Base-by-base conservation (phyloP, 164 flowering plant species). In the Vitis rupestris region DNA sequence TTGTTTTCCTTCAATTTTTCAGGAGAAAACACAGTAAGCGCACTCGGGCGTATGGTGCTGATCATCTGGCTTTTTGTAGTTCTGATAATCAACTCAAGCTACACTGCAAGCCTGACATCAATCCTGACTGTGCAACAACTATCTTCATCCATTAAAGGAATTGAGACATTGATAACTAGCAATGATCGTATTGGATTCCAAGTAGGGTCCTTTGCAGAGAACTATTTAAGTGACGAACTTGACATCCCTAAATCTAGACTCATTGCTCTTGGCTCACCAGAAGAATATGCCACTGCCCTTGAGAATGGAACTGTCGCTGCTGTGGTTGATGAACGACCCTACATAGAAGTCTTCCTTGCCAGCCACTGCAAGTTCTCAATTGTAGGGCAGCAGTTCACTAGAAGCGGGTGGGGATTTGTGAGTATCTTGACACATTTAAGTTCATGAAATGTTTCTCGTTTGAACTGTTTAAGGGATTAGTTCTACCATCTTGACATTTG, bases 321-420 rank as follows among this genome's bases (percentile, higher is more conserved):
- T 8, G 79, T 88, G 30, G 86, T 88, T 9, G 93, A 88, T 72
- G 93, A 88, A 67, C 72, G 73, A 8, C 86, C 90, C 9, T 88
- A 88, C 59, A 65, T 88, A 0, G 88, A 86, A 3, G 76, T 85
- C 67, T 88, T 88, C 71, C 87, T 88, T 49, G 72, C 87, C 0
- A 78, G 70, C 10, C 61, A 84, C 61, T 88, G 93, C 72, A 70
- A 66, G 59, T 86, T 83, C 65, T 73, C 81, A 30, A 74, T 81
- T 53, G 79, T 81, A 51, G 90, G 93, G 16, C 82, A 72, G 31
- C 81, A 88, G 74, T 88, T 88, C 77, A 86, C 93, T 16, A 85
- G 66, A 74, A 74, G 85, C n/a, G 89, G 90, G 1, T 88, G 93
- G 93, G 93, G 93, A 71, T 88, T 88, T 69, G 93, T 88, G 64